These are phyloP conservation scores for Gautieria morchelliformis DNA, from an alignment of 768 basidiomycete genomes.

Conservation along the genomic window DNA sequence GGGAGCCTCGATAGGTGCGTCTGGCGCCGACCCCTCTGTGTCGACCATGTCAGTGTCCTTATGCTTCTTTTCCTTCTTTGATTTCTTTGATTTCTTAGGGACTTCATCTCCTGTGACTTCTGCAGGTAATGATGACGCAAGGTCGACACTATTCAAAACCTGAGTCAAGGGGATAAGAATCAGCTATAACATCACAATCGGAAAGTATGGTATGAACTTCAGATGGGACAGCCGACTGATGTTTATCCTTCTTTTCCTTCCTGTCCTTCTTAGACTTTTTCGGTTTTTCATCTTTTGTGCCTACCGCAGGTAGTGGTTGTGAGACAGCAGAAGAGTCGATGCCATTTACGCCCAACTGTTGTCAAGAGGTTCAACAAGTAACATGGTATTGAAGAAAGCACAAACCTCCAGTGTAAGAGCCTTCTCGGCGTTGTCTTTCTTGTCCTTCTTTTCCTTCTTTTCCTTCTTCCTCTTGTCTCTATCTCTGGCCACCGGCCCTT, in stretches of 20 bases:
- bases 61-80: slow-evolving; percentile 12
- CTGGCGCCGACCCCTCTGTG: not conserved
- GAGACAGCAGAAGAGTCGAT: not conserved
- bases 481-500: slow-evolving; percentile 6
- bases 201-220: slow-evolving; percentile 2
- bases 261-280: slow-evolving; percentile 11
- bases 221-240: not conserved
- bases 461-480: slow-evolving; percentile 14
- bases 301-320: not conserved
- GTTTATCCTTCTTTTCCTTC: slow-evolving; percentile 8
- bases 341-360: not conserved
- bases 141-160: not conserved
- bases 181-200: not conserved
- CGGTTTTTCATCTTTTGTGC: not conserved
- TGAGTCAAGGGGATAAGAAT: not conserved
- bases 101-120: not conserved
- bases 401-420: slow-evolving; percentile 7
- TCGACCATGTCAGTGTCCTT: not conserved
- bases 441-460: slow-evolving; percentile 21
- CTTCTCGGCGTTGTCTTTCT: slow-evolving; percentile 18
- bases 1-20: slow-evolving; percentile 1
- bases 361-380: not conserved
- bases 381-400: not conserved
- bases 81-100: slow-evolving; percentile 3
- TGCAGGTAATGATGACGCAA: not conserved